Conservation (phyloP, 352 stramenopile species). For the Blastocystis sp. region DNA sequence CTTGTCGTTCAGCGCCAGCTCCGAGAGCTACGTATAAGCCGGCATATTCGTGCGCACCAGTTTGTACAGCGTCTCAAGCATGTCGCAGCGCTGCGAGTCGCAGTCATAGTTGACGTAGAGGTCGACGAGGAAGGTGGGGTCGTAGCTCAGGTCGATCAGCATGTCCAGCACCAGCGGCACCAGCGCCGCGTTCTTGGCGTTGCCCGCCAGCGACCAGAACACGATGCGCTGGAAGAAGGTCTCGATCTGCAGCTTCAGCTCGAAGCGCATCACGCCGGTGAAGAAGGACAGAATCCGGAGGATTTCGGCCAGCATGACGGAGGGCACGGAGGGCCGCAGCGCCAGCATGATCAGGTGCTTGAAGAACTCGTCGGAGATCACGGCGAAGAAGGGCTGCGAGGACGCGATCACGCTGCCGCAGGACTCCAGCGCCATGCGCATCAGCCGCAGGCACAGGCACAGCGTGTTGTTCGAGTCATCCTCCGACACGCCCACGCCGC, state of each 20-base stretch:
- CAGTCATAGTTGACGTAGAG: slow-evolving; percentile 71
- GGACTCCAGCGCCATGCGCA: slow-evolving; percentile 67
- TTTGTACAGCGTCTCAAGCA: slow-evolving; percentile 69
- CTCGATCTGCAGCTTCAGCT: slow-evolving; percentile 64
- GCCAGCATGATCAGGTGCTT: slow-evolving; percentile 66
- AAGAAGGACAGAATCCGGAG: slow-evolving; percentile 67
- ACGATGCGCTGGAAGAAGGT: slow-evolving; percentile 63
- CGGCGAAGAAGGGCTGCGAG: slow-evolving; percentile 28
- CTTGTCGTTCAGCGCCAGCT: slow-evolving; percentile 45
- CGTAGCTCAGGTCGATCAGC: slow-evolving; percentile 63
- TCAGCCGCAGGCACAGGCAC: slow-evolving; percentile 54
- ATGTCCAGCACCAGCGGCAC: slow-evolving; percentile 65
- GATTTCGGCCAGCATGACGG: slow-evolving; percentile 49
- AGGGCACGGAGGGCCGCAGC: slow-evolving; percentile 1
- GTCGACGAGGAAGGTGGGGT: slow-evolving; percentile 67
- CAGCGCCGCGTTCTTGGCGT: slow-evolving; percentile 28
- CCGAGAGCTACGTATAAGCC: slow-evolving; percentile 17
- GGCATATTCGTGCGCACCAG: background rate
- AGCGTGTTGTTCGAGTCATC: slow-evolving; percentile 68
- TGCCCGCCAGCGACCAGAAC: slow-evolving; percentile 32
- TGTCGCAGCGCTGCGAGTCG: slow-evolving; percentile 64
- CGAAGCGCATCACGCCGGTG: slow-evolving; percentile 22
- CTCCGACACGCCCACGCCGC: slow-evolving; percentile 63
- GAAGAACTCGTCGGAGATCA: slow-evolving; percentile 69
- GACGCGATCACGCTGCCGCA: slow-evolving; percentile 57